Base-by-base conservation (phyloP, 148 eudicot species). In the Euryodendron excelsum region DNA sequence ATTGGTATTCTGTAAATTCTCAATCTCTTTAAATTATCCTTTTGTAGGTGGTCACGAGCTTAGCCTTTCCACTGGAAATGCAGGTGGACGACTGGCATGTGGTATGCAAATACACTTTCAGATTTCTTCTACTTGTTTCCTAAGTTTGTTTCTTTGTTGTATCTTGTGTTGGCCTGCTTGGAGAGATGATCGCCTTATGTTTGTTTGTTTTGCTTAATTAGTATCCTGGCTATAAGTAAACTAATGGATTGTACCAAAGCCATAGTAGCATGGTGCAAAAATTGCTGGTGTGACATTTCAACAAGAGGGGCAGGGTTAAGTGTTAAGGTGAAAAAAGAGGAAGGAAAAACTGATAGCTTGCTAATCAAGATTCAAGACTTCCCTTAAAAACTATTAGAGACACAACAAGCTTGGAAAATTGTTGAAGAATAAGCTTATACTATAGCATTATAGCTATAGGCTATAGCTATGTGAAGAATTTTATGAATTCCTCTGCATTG, bases 81-180 rank as follows among this genome's bases (percentile, higher is more conserved):
- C 98, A 74, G 98, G 98, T 76, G 98, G 98, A 68, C 83, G 98
- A 74, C 74, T 94, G 85, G 98, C 98, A 71, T 94, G 98, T 80
- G 98, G 98, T 94, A 90, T 82, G 94, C 50, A 28, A 77, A 30
- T 73, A 48, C 11, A 65, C 62, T 14, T 61, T 53, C 55, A 5
- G 10, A 17, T 39, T 39, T 59, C 33, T 12, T 66, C 30, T 72
- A 21, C 39, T 67, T 17, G 37, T 78, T 37, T 41, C 45, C 45
- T 9, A 41, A 41, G 45, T 41, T 41, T 41, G 45, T 41, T 41
- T 41, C 45, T 18, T 33, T 73, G 33, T 68, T 21, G 18, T 59
- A 67, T 60, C 45, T 48, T 75, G 30, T 52, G 73, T 62, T 69
- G 47, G 55, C 28, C 55, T 11, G 66, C 44, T 13, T 59, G 25